Conservation (phyloP, 192 early-diverging fungal genomes). For the Endogone sp. region DNA sequence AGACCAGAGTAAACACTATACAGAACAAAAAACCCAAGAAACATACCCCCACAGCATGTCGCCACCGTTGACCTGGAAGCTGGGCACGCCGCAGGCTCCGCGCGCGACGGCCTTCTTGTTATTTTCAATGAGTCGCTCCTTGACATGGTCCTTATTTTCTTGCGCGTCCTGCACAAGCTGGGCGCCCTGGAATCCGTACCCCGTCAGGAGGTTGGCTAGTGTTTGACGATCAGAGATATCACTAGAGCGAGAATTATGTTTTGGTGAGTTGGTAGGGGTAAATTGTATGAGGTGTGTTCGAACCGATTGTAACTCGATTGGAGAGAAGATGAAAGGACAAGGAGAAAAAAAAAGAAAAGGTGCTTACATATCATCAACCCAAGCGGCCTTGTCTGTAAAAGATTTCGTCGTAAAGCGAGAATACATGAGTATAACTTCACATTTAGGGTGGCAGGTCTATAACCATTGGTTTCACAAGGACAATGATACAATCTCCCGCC, state of each 20-base stretch:
- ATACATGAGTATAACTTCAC: no score
- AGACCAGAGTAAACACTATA: no score
- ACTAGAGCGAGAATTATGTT: no score
- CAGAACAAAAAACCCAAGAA: no score
- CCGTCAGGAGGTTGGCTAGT: constrained; percentile 1
- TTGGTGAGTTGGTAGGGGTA: no score
- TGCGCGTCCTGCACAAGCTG: not conserved
- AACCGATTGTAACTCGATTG: no score
- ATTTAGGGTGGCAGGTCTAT: no score
- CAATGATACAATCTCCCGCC: no score
- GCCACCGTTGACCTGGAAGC: constrained; percentile 17
- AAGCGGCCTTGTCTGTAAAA: constrained; percentile 17
- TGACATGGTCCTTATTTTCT: constrained; percentile 13
- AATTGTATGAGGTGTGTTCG: no score
- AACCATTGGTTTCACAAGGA: no score
- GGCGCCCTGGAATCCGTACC: constrained; percentile 15
- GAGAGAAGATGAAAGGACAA: no score
- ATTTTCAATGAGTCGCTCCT: constrained; percentile 10
- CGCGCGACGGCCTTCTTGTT: constrained; percentile 8
- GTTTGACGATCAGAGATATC: constrained; percentile 1
- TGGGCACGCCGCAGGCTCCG: constrained; percentile 15
- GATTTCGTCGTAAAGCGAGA: not conserved
- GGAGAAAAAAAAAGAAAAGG: no score
- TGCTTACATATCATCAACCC: constrained; percentile 16
- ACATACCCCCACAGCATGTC: constrained; percentile 18